These are phyloP conservation scores for Phascolomyces articulosus DNA, from an alignment of 371 early-diverging fungal genomes.

Conservation along the genomic window DNA sequence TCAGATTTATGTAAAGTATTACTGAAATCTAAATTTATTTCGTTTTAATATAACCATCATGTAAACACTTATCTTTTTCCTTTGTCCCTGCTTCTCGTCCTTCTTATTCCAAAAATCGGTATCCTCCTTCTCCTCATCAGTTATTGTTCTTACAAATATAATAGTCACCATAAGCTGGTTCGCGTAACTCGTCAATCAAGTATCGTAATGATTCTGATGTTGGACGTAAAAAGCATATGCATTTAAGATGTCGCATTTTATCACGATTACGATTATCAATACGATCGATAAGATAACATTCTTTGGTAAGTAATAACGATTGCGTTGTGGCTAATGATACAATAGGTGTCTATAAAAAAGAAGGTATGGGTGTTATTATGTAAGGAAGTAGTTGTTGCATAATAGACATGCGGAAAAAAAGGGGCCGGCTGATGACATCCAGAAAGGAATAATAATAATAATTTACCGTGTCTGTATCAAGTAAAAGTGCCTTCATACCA, in stretches of 20 bases:
- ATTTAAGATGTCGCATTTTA: conserved; percentile 93
- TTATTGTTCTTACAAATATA: conserved; percentile 94
- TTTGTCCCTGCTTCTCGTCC: no score
- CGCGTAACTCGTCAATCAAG: conserved; percentile 86
- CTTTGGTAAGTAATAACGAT: conserved; percentile 84
- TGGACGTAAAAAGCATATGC: conserved; percentile 90
- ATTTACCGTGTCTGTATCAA: conserved; percentile 91
- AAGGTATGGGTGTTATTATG: neutral
- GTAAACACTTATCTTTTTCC: no score
- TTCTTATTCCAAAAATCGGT: no score
- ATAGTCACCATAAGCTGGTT: conserved; percentile 93
- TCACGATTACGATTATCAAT: conserved; percentile 86
- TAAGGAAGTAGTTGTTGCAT: neutral
- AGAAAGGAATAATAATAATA: neutral
- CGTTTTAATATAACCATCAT: neutral
- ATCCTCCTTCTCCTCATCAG: no score
- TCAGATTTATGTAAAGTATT: conserved; percentile 87
- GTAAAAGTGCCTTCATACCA: conserved; percentile 96
- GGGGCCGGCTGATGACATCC: no score
- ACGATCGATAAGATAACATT: conserved; percentile 92
- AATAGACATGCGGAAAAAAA: neutral
- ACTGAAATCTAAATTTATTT: conserved; percentile 70
- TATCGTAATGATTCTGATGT: conserved; percentile 81
- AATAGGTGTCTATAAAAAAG: conserved; percentile 76
- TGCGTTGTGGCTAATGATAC: conserved; percentile 93